Evolutionary conservation across 1,284 basidiomycete species (phyloP), one percentile per base, ranked within the genome.

Genomic region (Rhodotorula sp.): DNA sequence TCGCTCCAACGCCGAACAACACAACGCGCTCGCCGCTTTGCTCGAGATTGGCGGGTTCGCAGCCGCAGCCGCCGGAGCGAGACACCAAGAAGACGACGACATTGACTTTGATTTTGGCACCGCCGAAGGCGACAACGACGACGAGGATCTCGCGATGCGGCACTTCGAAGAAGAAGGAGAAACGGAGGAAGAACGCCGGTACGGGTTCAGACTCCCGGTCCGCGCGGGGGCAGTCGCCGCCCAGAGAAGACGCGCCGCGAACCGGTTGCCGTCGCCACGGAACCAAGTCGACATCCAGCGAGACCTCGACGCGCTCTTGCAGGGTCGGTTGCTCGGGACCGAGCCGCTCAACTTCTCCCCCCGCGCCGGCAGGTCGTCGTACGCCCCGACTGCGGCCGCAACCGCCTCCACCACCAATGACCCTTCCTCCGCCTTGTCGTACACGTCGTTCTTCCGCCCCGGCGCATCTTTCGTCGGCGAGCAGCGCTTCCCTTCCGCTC

Each of bases 361-460:
- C 10, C 54, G 54, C 26, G 54, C 54, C n/a, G 54, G 54, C n/a
- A n/a, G 54, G 3, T 26, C 28, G 23, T 47, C 23, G 23, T 47
- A 47, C 23, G 43, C 43, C 23, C 43, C 55, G 23, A 26, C 55
- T n/a, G n/a, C n/a, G n/a, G n/a, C n/a, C 43, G 49, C 15, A 6
- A 45, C 49, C 47, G n/a, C 52, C 55, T 7, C 62, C 12, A 55
- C 62, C 12, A 55, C 54, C 14, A 55, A 28, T 54, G 74, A 75
- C 57, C 74, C 71, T 0, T 68, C 71, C 4, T 73, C 69, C 14
- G 55, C 74, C 8, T 64, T 65, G 45, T 70, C 69, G 1, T 70
- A 47, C 52, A 58, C 69, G 14, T 73, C 71, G 21, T 75, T 73
- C 58, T 67, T 75, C 62, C 26, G 47, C 3, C 69, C 74, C 1